Percentiles rank a stretch among this genome's conserved stretches.
These are phyloP conservation scores for Podila epicladia DNA, from an alignment of 192 early-diverging fungal species.

Conservation along the genomic window DNA sequence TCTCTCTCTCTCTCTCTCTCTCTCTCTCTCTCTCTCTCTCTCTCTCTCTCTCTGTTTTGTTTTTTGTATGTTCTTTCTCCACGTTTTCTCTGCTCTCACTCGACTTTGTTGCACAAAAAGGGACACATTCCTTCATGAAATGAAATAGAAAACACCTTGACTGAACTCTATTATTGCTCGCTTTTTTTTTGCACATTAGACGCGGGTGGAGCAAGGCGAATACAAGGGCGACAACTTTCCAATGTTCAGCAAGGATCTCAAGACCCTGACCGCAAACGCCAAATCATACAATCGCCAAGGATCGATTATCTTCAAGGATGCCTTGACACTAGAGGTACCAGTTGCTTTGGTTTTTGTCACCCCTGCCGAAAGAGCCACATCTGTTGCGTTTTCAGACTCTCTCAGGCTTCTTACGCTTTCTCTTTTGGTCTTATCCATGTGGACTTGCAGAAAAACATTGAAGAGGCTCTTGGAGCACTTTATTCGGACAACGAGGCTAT, in stretches of 20 bases:
- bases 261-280: conserved; percentile 59
- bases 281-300: conserved; percentile 62
- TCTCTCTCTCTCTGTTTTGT: background rate
- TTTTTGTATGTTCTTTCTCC: background rate
- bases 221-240: conserved; percentile 12
- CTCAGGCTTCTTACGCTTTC: background rate
- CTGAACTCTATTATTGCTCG: background rate
- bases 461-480: background rate
- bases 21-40: too few relatives aligned
- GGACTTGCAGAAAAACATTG: background rate
- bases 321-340: conserved; percentile 50
- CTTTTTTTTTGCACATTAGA: background rate
- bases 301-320: conserved; percentile 59
- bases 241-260: conserved; percentile 50
- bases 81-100: too few relatives aligned
- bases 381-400: too few relatives aligned
- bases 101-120: too few relatives aligned
- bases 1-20: too few relatives aligned
- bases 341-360: background rate
- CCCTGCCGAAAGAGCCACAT: conserved; percentile 35
- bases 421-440: background rate
- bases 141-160: too few relatives aligned
- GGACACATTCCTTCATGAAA: too few relatives aligned
- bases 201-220: conserved; percentile 10
- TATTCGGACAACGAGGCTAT: background rate